These are phyloP conservation scores for Kwoniella sp. DNA, from an alignment of 768 basidiomycete species.

Conservation along the genomic window DNA sequence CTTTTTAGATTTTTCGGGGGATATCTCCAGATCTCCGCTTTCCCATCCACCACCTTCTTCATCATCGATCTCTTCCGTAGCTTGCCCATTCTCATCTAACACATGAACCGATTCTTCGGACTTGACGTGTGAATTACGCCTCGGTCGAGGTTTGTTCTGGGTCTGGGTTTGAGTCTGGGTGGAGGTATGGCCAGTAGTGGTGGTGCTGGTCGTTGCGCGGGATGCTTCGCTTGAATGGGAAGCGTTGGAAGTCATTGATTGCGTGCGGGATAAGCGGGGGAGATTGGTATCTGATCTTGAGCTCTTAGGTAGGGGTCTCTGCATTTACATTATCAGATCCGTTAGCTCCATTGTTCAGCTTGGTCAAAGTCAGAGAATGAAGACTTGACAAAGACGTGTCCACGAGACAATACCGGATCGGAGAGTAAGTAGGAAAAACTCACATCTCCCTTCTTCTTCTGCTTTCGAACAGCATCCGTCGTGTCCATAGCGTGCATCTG, in stretches of 20 bases:
- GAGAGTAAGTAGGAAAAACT: slow-evolving; percentile 5
- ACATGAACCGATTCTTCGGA: slow-evolving; percentile 30
- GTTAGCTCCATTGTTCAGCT: no score
- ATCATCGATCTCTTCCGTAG: slow-evolving; percentile 16
- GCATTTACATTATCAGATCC: background rate
- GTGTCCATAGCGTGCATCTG: slow-evolving; percentile 39
- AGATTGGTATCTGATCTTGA: slow-evolving; percentile 46
- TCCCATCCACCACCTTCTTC: slow-evolving; percentile 42
- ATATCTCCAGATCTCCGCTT: slow-evolving; percentile 20
- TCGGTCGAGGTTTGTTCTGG: slow-evolving; percentile 15
- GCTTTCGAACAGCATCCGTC: slow-evolving; percentile 23
- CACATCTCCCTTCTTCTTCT: slow-evolving; percentile 34
- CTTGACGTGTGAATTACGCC: slow-evolving; percentile 14
- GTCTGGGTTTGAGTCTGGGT: no score
- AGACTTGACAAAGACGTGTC: no score
- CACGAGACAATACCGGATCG: no score
- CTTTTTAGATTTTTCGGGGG: slow-evolving; percentile 14
- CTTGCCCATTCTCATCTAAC: slow-evolving; percentile 24
- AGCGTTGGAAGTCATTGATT: slow-evolving; percentile 32
- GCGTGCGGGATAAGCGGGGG: slow-evolving; percentile 36
- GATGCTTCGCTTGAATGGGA: slow-evolving; percentile 24
- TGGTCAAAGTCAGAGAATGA: no score
- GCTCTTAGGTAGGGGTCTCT: slow-evolving; percentile 40
- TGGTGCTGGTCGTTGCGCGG: slow-evolving; percentile 11
- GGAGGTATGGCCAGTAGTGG: background rate